Conservation (phyloP, 768 basidiomycete species). For the Serendipita indica region DNA sequence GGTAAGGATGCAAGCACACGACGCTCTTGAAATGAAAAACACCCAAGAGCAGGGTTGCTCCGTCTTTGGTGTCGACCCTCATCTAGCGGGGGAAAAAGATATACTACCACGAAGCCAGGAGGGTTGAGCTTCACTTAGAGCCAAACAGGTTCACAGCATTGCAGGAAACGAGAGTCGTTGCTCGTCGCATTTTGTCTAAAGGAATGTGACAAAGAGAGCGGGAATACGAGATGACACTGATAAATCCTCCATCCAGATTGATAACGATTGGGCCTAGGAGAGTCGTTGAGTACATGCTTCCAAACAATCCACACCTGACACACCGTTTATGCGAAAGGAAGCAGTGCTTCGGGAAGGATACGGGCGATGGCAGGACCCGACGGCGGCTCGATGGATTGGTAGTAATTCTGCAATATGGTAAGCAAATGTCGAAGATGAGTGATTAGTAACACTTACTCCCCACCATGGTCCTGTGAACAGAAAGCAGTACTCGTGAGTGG, state of each 20-base stretch:
- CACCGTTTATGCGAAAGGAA: conserved; percentile 29
- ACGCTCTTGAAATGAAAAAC: too few species aligned
- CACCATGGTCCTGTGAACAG: conserved; percentile 49
- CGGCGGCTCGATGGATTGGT: conserved; percentile 29
- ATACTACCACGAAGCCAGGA: too few species aligned
- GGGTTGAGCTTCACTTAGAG: too few species aligned
- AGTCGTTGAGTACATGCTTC: background rate
- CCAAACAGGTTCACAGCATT: too few species aligned
- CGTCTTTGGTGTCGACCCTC: too few species aligned
- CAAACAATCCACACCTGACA: background rate
- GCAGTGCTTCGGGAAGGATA: conserved; percentile 40
- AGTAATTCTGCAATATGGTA: background rate
- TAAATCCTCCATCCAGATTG: background rate
- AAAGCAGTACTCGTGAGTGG: conserved; percentile 13
- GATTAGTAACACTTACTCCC: conserved; percentile 12
- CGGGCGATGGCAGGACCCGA: conserved; percentile 37
- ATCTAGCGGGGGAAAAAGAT: too few species aligned
- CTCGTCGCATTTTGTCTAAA: background rate
- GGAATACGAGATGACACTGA: background rate
- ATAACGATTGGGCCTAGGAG: background rate
- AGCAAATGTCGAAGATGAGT: background rate
- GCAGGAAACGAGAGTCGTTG: too few species aligned
- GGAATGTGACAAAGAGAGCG: background rate
- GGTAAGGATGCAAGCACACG: too few species aligned
- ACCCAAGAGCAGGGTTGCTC: too few species aligned